These are phyloP conservation scores for Calonectria crousiana DNA, from an alignment of 2,329 filamentous ascomycete species.

Conservation along the genomic window DNA sequence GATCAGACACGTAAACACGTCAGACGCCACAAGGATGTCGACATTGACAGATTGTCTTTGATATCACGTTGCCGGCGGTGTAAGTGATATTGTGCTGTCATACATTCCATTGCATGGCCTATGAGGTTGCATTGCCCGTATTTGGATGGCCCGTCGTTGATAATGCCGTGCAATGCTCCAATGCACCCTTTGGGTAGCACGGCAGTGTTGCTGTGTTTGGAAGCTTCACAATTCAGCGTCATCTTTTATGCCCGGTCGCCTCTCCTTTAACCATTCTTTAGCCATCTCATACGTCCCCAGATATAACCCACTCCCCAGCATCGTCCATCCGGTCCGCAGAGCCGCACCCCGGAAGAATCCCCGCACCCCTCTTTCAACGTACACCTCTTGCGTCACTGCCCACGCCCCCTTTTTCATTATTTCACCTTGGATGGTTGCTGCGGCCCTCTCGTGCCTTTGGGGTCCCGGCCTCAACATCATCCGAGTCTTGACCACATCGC, in stretches of 20 bases:
- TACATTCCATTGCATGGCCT: not conserved
- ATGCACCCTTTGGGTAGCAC: not conserved
- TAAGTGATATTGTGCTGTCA: conserved; percentile 16
- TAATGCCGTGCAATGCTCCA: not conserved
- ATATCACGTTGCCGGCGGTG: conserved; percentile 26
- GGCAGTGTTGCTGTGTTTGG: not conserved
- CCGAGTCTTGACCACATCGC: conserved; percentile 90
- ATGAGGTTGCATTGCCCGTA: conserved; percentile 4
- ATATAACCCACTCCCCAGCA: conserved; percentile 85
- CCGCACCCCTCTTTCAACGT: conserved; percentile 74
- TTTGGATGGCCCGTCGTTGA: not conserved
- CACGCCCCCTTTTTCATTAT: conserved; percentile 60
- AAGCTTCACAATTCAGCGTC: conserved; percentile 43
- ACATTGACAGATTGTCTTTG: conserved; percentile 31
- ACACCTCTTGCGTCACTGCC: conserved; percentile 74
- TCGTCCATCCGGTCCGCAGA: conserved; percentile 83
- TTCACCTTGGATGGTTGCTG: conserved; percentile 41
- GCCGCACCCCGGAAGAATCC: conserved; percentile 84
- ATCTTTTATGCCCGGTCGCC: conserved; percentile 57
- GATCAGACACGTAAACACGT: conserved; percentile 31
- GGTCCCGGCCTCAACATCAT: conserved; percentile 80
- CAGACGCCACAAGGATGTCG: conserved; percentile 45
- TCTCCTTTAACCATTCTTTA: conserved; percentile 69
- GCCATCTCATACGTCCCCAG: conserved; percentile 88
- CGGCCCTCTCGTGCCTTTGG: conserved; percentile 23